Evolutionary conservation across 768 basidiomycete genomes (phyloP).

Genomic region (Tricholoma bakamatsutake): DNA sequence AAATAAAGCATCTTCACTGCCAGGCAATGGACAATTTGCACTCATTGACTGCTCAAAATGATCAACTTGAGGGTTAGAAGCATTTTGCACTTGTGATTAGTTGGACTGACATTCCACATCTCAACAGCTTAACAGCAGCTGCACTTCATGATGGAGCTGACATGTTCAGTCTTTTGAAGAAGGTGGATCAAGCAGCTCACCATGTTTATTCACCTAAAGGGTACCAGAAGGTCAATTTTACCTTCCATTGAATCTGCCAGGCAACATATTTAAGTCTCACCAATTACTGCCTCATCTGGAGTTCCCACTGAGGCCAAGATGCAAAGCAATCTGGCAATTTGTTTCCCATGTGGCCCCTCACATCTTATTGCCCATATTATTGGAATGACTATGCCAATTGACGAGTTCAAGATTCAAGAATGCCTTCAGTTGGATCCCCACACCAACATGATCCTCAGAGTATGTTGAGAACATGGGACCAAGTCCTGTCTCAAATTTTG

Average conservation of each 20-base stretch:
- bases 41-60: no score
- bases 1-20: no score
- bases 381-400: constrained; percentile 2
- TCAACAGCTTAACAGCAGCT: neutral
- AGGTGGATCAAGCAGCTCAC: neutral
- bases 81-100: neutral
- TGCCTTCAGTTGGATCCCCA: neutral
- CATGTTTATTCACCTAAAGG: neutral
- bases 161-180: neutral
- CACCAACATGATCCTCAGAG: neutral
- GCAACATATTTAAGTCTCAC: no score
- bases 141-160: neutral
- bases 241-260: no score
- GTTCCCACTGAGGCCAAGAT: no score
- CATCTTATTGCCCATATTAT: no score
- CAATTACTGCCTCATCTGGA: no score
- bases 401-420: neutral
- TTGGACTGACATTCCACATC: neutral
- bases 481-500: neutral
- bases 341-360: no score
- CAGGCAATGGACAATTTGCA: no score
- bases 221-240: neutral
- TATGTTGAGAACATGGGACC: neutral
- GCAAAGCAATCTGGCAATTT: no score
- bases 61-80: neutral